These are phyloP conservation scores for Ochromonas danica DNA, from an alignment of 108 stramenopile species.

Conservation along the genomic window DNA sequence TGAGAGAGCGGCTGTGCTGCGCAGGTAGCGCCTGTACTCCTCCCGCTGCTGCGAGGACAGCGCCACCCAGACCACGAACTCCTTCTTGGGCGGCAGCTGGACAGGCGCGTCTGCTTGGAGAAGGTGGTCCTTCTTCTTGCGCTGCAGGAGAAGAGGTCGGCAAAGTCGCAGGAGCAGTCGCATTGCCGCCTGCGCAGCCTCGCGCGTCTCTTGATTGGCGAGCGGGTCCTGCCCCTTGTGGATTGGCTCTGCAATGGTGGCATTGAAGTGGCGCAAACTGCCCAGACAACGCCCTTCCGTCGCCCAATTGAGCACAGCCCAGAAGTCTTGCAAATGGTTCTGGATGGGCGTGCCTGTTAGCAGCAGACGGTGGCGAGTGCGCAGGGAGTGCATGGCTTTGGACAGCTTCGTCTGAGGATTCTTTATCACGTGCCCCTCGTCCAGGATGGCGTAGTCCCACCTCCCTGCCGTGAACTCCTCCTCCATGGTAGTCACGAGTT, in stretches of 20 bases:
- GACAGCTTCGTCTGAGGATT: constrained; percentile 42
- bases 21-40: not conserved
- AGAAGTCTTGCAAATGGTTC: constrained; percentile 49
- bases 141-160: not conserved
- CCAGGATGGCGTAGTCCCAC: constrained; percentile 56
- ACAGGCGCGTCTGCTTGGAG: not conserved
- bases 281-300: not conserved
- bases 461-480: constrained; percentile 34
- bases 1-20: not conserved
- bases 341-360: constrained; percentile 43
- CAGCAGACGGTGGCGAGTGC: not conserved
- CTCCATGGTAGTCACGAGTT: constrained; percentile 39
- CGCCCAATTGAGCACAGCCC: constrained; percentile 48
- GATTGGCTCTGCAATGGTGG: not conserved
- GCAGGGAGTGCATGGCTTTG: constrained; percentile 11
- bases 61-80: constrained; percentile 18
- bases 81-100: not conserved
- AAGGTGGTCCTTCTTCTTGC: not conserved
- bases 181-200: not conserved
- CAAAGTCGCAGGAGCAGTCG: not conserved
- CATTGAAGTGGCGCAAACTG: not conserved
- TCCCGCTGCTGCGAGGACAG: constrained; percentile 23
- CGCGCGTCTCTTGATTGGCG: not conserved
- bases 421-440: constrained; percentile 58
- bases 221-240: constrained; percentile 2